Evolutionary conservation across 2,329 filamentous ascomycete genomes (phyloP).

Genomic region (Leptographium wingfieldii): DNA sequence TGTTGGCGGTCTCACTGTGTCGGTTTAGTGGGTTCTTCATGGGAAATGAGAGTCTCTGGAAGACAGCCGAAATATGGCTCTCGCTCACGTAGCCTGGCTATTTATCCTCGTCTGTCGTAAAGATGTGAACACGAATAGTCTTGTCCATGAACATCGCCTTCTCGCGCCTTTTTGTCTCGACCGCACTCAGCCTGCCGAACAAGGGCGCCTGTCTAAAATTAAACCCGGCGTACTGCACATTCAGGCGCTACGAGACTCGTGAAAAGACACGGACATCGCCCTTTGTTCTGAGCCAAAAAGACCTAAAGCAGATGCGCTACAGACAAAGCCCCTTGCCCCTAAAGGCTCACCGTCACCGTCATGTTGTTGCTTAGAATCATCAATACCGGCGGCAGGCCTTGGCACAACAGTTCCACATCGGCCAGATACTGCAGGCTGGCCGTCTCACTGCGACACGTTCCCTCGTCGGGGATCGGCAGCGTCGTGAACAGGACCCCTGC

Average conservation of each 20-base stretch:
- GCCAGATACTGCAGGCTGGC: slow-evolving; percentile 63
- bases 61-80: neutral
- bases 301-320: neutral
- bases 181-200: neutral
- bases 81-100: neutral
- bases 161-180: neutral
- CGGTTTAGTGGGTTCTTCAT: slow-evolving; percentile 10
- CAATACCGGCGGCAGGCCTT: slow-evolving; percentile 61
- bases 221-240: neutral
- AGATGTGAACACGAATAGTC: neutral
- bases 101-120: neutral
- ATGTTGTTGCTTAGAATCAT: slow-evolving; percentile 80
- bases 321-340: neutral
- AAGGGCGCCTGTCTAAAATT: too few species aligned
- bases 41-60: neutral
- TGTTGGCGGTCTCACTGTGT: slow-evolving; percentile 2
- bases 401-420: slow-evolving; percentile 67
- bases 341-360: slow-evolving; percentile 72
- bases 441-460: slow-evolving; percentile 56
- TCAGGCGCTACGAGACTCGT: neutral
- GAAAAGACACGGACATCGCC: neutral
- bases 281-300: neutral
- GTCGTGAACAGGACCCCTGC: slow-evolving; percentile 73
- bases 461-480: slow-evolving; percentile 66
- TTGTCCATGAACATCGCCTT: neutral